phyloP scores from a whole-genome alignment of 768 basidiomycete species.

The Termitomyces sp. region DNA sequence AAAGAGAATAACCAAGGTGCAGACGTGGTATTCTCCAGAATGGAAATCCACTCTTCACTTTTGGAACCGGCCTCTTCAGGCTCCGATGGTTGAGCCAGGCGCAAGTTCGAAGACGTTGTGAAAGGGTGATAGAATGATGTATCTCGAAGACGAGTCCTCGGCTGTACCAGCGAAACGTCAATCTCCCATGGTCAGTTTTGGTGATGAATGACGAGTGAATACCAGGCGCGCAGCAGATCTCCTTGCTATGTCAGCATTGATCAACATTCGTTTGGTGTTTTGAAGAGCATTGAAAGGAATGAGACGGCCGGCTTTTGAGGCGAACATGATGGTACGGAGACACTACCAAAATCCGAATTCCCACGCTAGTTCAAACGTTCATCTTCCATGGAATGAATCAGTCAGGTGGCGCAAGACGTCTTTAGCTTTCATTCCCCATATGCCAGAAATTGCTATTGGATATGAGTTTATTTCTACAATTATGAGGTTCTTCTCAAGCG shows the following conservation, averaged over 20 bases:
- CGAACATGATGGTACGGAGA: background rate
- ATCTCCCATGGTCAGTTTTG: background rate
- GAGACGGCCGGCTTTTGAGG: background rate
- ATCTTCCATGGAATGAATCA: too few species aligned
- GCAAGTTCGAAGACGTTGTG: background rate
- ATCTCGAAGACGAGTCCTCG: background rate
- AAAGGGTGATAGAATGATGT: background rate
- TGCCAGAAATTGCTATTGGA: too few species aligned
- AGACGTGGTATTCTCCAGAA: conserved; percentile 17
- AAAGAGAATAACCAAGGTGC: conserved; percentile 18
- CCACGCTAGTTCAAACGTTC: background rate
- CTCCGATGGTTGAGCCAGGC: background rate
- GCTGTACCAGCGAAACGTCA: background rate
- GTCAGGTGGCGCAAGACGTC: background rate
- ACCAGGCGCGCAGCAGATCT: background rate
- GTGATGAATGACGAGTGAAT: background rate
- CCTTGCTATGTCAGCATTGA: background rate
- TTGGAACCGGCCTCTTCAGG: background rate
- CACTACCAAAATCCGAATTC: background rate
- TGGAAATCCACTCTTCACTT: conserved; percentile 15
- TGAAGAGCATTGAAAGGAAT: background rate
- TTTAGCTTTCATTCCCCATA: too few species aligned
- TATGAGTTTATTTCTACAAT: too few species aligned
- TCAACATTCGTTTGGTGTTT: background rate
- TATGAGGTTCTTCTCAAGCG: too few species aligned